A percentile compares a stretch with the other conserved stretches of the same genome.
Evolutionary conservation across 331 rosid species (phyloP).

Genomic region (Spiraea crenata): DNA sequence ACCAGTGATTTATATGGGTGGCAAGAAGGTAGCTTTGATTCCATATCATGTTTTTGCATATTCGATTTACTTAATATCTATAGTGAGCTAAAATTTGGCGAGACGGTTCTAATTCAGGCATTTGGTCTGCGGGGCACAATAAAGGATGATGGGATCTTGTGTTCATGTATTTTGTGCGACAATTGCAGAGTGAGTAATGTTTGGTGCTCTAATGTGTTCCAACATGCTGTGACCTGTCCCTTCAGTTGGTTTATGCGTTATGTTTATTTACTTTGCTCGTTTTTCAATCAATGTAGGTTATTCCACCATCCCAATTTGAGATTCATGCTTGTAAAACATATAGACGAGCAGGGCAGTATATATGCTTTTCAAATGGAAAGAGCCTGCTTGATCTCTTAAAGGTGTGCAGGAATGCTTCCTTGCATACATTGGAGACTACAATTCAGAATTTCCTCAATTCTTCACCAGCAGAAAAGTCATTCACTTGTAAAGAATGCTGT

Average conservation of each 20-base stretch:
- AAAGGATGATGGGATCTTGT: conserved; percentile 81
- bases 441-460: conserved; percentile 62
- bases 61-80: conserved; percentile 6
- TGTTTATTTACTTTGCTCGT: conserved; percentile 2
- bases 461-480: conserved; percentile 60
- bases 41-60: conserved; percentile 9
- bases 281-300: conserved; percentile 40
- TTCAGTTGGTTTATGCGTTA: conserved; percentile 13
- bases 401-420: conserved; percentile 65
- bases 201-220: conserved; percentile 12
- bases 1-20: conserved; percentile 77
- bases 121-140: conserved; percentile 81
- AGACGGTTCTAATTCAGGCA: conserved; percentile 43
- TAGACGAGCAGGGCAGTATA: conserved; percentile 87
- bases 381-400: conserved; percentile 76
- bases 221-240: conserved; percentile 1
- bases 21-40: conserved; percentile 58
- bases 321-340: conserved; percentile 89
- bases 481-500: conserved; percentile 76
- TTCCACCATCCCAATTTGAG: conserved; percentile 91
- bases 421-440: conserved; percentile 66
- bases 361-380: conserved; percentile 90
- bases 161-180: conserved; percentile 71
- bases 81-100: conserved; percentile 17
- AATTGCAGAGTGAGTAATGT: conserved; percentile 67